A percentile compares a stretch with the other conserved stretches of the same genome.
These are phyloP conservation scores for Domatiomyces catenatus DNA, from an alignment of 2,329 filamentous ascomycete genomes.

Conservation along the genomic window DNA sequence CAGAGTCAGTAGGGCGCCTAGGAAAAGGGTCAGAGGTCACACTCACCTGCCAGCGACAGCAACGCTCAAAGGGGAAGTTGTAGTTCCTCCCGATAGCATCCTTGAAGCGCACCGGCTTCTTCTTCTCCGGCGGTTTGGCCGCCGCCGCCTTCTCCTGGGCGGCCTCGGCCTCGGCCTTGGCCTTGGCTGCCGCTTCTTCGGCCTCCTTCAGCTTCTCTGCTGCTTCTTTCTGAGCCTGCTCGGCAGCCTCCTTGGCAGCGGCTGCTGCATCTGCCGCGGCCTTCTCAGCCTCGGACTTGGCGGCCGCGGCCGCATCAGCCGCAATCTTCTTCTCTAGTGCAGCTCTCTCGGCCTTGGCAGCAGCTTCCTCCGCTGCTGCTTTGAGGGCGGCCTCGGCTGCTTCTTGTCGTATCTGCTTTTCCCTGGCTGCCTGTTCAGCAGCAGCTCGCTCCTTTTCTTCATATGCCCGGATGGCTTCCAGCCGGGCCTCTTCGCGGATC, in stretches of 20 bases:
- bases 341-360: conserved; percentile 28
- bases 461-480: conserved; percentile 13
- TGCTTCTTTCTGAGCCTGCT: conserved; percentile 21
- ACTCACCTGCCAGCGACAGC: conserved; percentile 67
- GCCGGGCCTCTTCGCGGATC: conserved; percentile 12
- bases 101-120: conserved; percentile 73
- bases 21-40: background rate
- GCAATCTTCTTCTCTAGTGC: conserved; percentile 23
- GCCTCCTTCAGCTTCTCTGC: conserved; percentile 22
- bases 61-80: conserved; percentile 76
- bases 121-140: conserved; percentile 38
- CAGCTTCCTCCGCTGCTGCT: conserved; percentile 31
- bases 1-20: conserved; percentile 4
- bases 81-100: conserved; percentile 85
- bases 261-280: conserved; percentile 23
- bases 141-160: conserved; percentile 21
- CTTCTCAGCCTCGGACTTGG: conserved; percentile 24
- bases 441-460: conserved; percentile 10
- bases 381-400: conserved; percentile 34
- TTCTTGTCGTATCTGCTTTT: conserved; percentile 16
- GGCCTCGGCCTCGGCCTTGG: conserved; percentile 18
- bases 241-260: conserved; percentile 18
- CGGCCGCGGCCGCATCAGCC: conserved; percentile 25
- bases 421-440: conserved; percentile 14
- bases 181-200: conserved; percentile 20